Base-by-base conservation (phyloP, 2,329 filamentous ascomycete species). In the Ambrosiella beaveri region DNA sequence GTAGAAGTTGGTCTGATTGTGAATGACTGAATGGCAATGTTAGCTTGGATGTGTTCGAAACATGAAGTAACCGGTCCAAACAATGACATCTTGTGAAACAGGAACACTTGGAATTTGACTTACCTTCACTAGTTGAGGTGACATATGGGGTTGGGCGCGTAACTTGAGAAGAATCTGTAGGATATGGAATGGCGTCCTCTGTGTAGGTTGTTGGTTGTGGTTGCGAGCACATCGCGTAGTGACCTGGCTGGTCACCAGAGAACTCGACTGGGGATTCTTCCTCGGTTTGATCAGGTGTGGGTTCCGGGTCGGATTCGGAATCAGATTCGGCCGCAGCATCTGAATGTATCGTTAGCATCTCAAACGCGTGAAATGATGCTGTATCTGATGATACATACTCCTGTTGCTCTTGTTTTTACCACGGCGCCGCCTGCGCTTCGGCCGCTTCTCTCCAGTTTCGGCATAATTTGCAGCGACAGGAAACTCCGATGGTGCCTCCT, bases 371-470 rank as follows among this genome's bases (percentile, higher is more conserved):
- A 37, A 47, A 15, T 36, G 41, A n/a, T 51, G 35, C 13, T 56
- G 54, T 13, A 39, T 44, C 6, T 12, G 36, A 41, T 41, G 11
- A 11, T 37, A 52, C 57, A 13, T 58, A 49, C 39, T 39, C 40
- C 50, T 50, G n/a, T 9, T 47, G 41, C 41, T 37, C 36, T 55
- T 58, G 4, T 44, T 44, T 39, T 55, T 55, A 17, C 57, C 57
- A n/a, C 57, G 57, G n/a, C 52, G 52, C 13, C 57, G 57, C 12
- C 51, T 52, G 9, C 57, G 51, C 27, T 40, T 54, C 11, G 41
- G 41, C 37, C 27, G 47, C 41, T 49, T 49, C 37, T 58, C 57
- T 13, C 38, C 56, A 12, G 12, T 40, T 52, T 57, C 47, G 6
- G 39, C 9, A 11, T 17, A 12, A 15, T 11, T 13, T 1, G 27